Percentiles rank a stretch among this genome's conserved stretches.
phyloP scores from a whole-genome alignment of 73 alveolate species.

The Tetrahymena elliotti region DNA sequence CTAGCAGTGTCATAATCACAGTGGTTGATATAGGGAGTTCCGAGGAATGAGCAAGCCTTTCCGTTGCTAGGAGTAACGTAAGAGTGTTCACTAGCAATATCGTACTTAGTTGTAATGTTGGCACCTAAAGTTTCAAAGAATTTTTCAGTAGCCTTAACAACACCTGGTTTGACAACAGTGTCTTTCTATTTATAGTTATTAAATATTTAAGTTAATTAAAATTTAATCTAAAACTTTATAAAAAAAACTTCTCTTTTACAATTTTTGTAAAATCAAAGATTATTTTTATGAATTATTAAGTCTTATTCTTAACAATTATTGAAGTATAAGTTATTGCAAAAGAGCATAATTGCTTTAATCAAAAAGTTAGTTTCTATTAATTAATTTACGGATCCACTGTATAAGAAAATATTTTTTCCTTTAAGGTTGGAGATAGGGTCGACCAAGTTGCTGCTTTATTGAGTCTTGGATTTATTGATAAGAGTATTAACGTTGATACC shows the following conservation, averaged over 20 bases:
- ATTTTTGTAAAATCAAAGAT: background rate
- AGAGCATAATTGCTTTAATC: no score
- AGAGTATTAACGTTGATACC: background rate
- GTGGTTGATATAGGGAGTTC: conserved; percentile 27
- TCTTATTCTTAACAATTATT: background rate
- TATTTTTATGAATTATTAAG: background rate
- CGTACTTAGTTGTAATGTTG: background rate
- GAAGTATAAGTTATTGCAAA: no score
- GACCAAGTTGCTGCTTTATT: background rate
- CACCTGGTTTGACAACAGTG: background rate
- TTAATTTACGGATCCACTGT: background rate
- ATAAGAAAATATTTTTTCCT: background rate
- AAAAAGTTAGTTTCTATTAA: no score
- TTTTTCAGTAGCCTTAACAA: background rate
- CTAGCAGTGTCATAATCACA: conserved; percentile 18
- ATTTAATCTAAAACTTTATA: background rate
- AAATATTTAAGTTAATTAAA: no score
- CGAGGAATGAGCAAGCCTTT: conserved; percentile 18
- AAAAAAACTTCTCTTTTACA: no score
- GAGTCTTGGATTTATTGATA: background rate
- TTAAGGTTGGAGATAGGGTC: background rate
- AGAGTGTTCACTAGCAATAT: conserved; percentile 13
- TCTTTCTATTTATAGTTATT: background rate
- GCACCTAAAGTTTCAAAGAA: background rate
- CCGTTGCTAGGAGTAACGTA: conserved; percentile 26